These are phyloP conservation scores for Eucalyptus grandis DNA, from an alignment of 345 rosid genomes.

Conservation along the genomic window DNA sequence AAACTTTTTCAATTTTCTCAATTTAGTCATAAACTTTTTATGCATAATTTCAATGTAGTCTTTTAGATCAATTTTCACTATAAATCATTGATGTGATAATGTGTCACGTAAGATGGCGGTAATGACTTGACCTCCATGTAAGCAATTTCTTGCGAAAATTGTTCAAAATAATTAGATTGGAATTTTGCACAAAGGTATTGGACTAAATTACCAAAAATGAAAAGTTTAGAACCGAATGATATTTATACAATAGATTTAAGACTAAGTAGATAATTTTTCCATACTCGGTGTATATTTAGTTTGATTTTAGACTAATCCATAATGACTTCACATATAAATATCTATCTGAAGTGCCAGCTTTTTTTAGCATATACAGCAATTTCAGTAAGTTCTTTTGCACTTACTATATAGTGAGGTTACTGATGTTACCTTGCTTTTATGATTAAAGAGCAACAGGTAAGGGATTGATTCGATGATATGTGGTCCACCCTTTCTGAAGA, in stretches of 20 bases:
- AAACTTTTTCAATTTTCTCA: background rate
- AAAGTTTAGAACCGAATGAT: background rate
- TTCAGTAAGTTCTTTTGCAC: background rate
- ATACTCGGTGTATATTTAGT: rapidly evolving
- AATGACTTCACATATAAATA: background rate
- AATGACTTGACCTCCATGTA: background rate
- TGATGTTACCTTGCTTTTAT: background rate
- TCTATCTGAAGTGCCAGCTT: background rate
- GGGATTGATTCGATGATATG: background rate
- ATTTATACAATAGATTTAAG: background rate
- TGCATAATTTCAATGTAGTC: background rate
- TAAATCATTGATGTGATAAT: background rate
- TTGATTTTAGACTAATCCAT: background rate
- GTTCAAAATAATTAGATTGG: background rate
- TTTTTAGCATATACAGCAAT: background rate
- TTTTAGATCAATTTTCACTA: background rate
- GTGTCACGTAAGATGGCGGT: background rate
- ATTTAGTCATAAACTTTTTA: background rate
- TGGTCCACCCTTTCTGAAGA: background rate
- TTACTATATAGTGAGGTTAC: background rate
- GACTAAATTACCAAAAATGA: background rate
- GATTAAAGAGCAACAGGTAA: background rate
- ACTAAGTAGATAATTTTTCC: background rate
- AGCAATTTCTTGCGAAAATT: background rate
- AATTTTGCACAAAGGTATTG: background rate